Base-by-base conservation (phyloP, 2,329 filamentous ascomycete species). In the Penicillium sp. region DNA sequence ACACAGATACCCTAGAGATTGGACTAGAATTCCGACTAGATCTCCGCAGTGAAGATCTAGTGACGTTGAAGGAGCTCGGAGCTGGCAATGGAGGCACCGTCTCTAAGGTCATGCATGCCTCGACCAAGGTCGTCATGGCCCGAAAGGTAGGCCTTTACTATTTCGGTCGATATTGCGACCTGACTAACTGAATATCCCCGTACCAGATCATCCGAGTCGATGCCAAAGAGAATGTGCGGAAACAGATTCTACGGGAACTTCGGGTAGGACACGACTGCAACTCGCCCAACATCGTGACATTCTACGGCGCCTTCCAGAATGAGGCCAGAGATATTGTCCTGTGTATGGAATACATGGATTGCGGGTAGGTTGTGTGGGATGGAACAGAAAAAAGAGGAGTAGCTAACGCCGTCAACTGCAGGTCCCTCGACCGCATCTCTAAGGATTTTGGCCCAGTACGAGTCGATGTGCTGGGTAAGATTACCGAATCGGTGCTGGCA, bases 321-420 rank as follows among this genome's bases (percentile, higher is more conserved):
- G 88, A 95, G 66, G 90, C 90, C 54, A 92, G 95, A 67, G 93
- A 98, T 74, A 95, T 98, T 51, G 95, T 97, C 62, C 92, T 98
- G 86, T 98, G 93, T 72, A 98, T 98, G 93, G 93, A 98, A 71
- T 97, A 98, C 69, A 95, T 95, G 89, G 93, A 98, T 72, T 89
- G 92, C 68, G 93, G 93, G 93, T 97, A 80, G 72, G 88, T 76
- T 25, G n/a, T 38, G 8, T 40, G 9, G 18, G 32, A 45, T 13
- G 42, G 41, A n/a, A 47, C 15, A 33, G 15, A 45, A 49, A 39
- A 50, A 39, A 48, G 45, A 32, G 38, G 31, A 23, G 33, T 60
- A 42, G 62, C 55, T 53, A 29, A 57, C 59, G 37, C 15, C 45
- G 12, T 7, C 18, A 37, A 53, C 44, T 49, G 55, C 68, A 96